phyloP scores from a whole-genome alignment of 208 protist genomes.

The Hexamita inflata region DNA sequence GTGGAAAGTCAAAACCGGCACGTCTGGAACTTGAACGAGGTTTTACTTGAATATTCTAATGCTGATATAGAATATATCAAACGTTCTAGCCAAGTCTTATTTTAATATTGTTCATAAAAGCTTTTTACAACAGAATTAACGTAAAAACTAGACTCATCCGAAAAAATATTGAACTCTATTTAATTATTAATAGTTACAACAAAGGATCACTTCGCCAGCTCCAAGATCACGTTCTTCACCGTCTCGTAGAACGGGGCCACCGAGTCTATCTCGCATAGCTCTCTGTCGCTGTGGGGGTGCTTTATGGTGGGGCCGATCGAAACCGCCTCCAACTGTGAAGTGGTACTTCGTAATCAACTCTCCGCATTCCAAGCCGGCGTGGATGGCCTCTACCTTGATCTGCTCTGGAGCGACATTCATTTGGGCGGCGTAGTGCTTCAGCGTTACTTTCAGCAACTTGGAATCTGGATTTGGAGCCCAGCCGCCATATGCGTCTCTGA shows the following conservation, averaged over 20 bases:
- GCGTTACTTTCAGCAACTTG: slow-evolving; percentile 6
- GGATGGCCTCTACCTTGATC: slow-evolving; percentile 31
- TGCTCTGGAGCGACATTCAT: background rate
- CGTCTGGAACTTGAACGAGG: too few relatives aligned
- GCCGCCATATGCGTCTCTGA: slow-evolving; percentile 16
- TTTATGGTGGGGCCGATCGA: slow-evolving; percentile 31
- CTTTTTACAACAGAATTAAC: too few relatives aligned
- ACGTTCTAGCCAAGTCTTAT: too few relatives aligned
- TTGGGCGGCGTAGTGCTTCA: background rate
- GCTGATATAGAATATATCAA: too few relatives aligned
- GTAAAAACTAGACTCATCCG: too few relatives aligned
- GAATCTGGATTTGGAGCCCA: slow-evolving; percentile 31
- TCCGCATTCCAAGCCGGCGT: slow-evolving; percentile 38
- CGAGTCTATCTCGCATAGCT: background rate
- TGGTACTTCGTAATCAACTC: slow-evolving; percentile 25
- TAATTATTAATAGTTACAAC: too few relatives aligned
- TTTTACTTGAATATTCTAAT: too few relatives aligned
- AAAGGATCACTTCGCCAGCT: too few relatives aligned
- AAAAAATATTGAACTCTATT: too few relatives aligned
- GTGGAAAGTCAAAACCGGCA: too few relatives aligned
- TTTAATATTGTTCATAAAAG: too few relatives aligned
- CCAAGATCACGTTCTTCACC: background rate
- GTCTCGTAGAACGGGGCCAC: slow-evolving; percentile 2
- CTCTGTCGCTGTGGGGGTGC: slow-evolving; percentile 28
- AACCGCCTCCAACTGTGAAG: slow-evolving; percentile 22